Conservation (phyloP, 345 rosid species). For the Conringia planisiliqua region DNA sequence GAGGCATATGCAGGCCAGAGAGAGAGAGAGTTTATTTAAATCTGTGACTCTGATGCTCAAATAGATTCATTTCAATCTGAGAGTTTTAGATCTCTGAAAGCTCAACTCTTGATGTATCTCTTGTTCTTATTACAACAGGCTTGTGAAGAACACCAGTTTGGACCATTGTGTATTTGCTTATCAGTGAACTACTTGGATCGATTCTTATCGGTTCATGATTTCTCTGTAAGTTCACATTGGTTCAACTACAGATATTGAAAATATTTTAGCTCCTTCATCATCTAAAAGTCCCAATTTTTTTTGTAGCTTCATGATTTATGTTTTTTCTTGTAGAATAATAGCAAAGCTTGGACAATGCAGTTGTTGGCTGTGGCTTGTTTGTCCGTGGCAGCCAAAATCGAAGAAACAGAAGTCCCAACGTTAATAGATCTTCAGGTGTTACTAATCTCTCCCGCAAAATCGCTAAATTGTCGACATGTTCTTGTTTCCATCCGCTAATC, state of each 20-base stretch:
- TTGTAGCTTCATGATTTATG: background rate
- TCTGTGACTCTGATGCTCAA: slow-evolving; percentile 2
- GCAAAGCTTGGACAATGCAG: slow-evolving; percentile 57
- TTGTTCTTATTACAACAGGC: slow-evolving; percentile 41
- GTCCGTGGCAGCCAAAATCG: slow-evolving; percentile 72
- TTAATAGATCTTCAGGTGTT: slow-evolving; percentile 64
- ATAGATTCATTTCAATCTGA: background rate
- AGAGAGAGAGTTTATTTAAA: background rate
- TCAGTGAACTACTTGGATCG: slow-evolving; percentile 74
- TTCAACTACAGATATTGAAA: background rate
- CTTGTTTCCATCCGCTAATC: background rate
- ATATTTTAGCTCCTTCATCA: background rate
- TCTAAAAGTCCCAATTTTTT: background rate
- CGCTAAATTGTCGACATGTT: background rate
- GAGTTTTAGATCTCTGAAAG: slow-evolving; percentile 15
- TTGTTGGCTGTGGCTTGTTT: slow-evolving; percentile 70
- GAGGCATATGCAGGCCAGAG: background rate
- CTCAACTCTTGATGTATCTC: background rate
- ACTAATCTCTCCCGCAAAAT: background rate
- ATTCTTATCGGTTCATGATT: slow-evolving; percentile 58
- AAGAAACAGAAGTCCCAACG: slow-evolving; percentile 59
- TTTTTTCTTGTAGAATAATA: slow-evolving; percentile 41
- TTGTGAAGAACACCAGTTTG: slow-evolving; percentile 53
- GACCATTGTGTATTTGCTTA: slow-evolving; percentile 51
- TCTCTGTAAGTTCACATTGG: slow-evolving; percentile 53